Base-by-base conservation (phyloP, 2,329 filamentous ascomycete species). In the Trichophaea hybrida region DNA sequence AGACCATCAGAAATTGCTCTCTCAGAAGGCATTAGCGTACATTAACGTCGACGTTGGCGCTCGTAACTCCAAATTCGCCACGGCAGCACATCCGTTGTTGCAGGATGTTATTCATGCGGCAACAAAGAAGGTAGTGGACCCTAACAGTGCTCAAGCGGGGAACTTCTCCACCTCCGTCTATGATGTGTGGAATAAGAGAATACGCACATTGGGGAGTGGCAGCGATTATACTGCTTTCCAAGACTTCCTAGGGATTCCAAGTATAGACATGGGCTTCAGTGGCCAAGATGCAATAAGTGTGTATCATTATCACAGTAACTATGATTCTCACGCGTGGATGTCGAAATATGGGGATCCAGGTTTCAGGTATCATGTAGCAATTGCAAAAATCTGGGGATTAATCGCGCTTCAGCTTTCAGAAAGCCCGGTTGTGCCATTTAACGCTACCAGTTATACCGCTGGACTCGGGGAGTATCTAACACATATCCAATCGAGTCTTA, bases 271-370 rank as follows among this genome's bases (percentile, higher is more conserved):
- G 55, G 77, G 79, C 32, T 87, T 86, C 68, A 71, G 70, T 13
- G 69, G 66, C 6, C 72, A 72, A 31, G 60, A 66, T 0, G 76
- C 77, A 48, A 38, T 75, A 78, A 74, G 83, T 0, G 74, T 87
- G 5, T 87, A 85, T 69, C 84, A 86, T 64, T 94, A 93, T 69
- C 87, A 94, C 70, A 80, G 80, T 63, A 93, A 93, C 72, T 94
- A 90, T 69, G 88, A 94, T 69, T 86, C 80, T 37, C 90, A 86
- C 69, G 75, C 84, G 68, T 94, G 88, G 88, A 93, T 93, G 86
- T 77, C 83, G 12, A 83, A 75, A 2, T 88, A 81, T 65, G 87
- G 87, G 3, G 88, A 94, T 65, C 77, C 77, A 1, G 79, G 76
- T 24, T 83, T 81, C 59, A 74, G 78, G 50, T 86, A 88, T 68